phyloP scores from a whole-genome alignment of 108 stramenopile genomes.

The Chaetoceros muelleri region DNA sequence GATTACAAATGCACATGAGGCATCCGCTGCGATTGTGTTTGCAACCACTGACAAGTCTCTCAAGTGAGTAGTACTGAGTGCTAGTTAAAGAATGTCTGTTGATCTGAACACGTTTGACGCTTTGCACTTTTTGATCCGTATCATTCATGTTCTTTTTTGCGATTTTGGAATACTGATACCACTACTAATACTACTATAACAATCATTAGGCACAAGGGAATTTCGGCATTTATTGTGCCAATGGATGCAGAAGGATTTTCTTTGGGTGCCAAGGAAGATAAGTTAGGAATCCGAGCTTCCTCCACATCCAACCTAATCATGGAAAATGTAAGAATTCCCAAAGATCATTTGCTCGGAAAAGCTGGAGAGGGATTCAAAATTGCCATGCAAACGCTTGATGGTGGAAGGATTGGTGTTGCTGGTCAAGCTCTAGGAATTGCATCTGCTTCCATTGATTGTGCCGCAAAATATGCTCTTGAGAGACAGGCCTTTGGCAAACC shows the following conservation, averaged over 20 bases:
- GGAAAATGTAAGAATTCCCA: constrained; percentile 85
- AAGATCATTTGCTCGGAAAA: constrained; percentile 70
- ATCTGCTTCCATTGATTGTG: constrained; percentile 89
- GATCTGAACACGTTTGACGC: not conserved
- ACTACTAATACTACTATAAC: not conserved
- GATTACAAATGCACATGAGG: constrained; percentile 96
- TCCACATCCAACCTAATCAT: constrained; percentile 93
- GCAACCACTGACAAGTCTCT: constrained; percentile 94
- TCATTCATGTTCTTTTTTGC: not conserved
- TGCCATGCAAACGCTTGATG: constrained; percentile 94
- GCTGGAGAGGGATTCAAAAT: constrained; percentile 91
- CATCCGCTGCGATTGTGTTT: constrained; percentile 88
- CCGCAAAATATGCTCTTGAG: constrained; percentile 88
- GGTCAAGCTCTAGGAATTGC: constrained; percentile 93
- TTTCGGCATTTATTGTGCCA: constrained; percentile 84
- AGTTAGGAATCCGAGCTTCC: constrained; percentile 92
- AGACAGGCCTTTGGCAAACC: constrained; percentile 92
- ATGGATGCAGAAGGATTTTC: constrained; percentile 79
- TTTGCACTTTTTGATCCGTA: not conserved
- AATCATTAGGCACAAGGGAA: constrained; percentile 82
- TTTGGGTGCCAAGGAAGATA: constrained; percentile 95
- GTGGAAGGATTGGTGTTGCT: constrained; percentile 94
- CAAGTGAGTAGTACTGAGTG: constrained; percentile 53
- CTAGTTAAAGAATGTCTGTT: not conserved
- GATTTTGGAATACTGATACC: not conserved